Conservation (phyloP, 345 rosid genomes). For the Alliaria petiolata region DNA sequence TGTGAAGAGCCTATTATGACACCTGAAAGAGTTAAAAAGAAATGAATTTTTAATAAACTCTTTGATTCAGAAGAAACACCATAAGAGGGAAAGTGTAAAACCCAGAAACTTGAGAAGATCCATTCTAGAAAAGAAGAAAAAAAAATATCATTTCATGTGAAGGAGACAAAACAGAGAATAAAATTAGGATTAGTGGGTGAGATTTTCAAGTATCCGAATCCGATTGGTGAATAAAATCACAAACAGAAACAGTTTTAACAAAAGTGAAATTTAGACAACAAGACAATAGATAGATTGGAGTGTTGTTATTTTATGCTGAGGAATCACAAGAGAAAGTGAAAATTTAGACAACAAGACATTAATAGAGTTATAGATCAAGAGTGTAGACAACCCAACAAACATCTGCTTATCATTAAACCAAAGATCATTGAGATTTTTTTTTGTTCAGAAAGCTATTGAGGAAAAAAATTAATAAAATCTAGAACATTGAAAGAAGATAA, state of each 20-base stretch:
- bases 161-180: conserved; percentile 32
- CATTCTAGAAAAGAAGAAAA: neutral
- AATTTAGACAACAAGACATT: neutral
- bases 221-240: conserved; percentile 8
- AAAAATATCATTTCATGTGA: conserved; percentile 58
- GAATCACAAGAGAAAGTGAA: conserved; percentile 4
- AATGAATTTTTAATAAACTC: neutral
- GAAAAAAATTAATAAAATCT: neutral
- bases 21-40: neutral
- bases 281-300: conserved; percentile 4
- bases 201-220: neutral
- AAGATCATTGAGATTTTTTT: neutral
- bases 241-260: conserved; percentile 21
- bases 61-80: conserved; percentile 1
- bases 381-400: neutral
- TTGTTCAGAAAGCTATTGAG: neutral
- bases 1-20: neutral
- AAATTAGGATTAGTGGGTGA: conserved; percentile 29
- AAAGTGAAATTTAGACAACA: no score
- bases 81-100: conserved; percentile 10
- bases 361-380: conserved; percentile 5
- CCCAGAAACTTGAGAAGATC: neutral
- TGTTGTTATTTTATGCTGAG: conserved; percentile 31
- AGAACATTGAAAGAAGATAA: neutral
- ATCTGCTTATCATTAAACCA: conserved; percentile 1